These are phyloP conservation scores for Somion occarium DNA, from an alignment of 1,284 basidiomycete genomes.

Conservation along the genomic window DNA sequence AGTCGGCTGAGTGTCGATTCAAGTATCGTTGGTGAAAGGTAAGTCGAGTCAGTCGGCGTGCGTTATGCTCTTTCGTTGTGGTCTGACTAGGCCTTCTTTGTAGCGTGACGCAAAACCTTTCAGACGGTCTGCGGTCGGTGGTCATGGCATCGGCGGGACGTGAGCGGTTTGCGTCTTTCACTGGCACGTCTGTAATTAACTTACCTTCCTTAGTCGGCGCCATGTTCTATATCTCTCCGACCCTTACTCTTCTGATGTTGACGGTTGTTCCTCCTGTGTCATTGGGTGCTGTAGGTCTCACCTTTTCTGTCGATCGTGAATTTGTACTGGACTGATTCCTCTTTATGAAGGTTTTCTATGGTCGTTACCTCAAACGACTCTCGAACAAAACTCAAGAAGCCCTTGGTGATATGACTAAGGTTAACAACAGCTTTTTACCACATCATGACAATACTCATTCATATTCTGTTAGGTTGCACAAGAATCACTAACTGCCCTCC, in stretches of 20 bases:
- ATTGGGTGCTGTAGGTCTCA: slow-evolving; percentile 75
- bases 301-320: background rate
- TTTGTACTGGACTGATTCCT: no score
- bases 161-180: slow-evolving; percentile 35
- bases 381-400: slow-evolving; percentile 93
- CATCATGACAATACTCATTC: background rate
- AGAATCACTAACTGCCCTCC: slow-evolving; percentile 89
- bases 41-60: no score
- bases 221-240: slow-evolving; percentile 94
- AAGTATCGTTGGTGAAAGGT: slow-evolving; percentile 94
- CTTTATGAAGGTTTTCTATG: slow-evolving; percentile 74
- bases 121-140: slow-evolving; percentile 83
- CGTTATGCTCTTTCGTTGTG: background rate
- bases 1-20: slow-evolving; percentile 91
- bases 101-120: slow-evolving; percentile 87
- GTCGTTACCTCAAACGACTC: slow-evolving; percentile 88
- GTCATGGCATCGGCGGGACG: slow-evolving; percentile 88
- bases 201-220: slow-evolving; percentile 64
- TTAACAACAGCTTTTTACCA: slow-evolving; percentile 12
- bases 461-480: slow-evolving; percentile 55
- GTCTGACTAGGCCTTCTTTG: no score
- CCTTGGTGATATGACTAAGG: slow-evolving; percentile 92
- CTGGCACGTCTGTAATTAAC: background rate
- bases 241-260: slow-evolving; percentile 90
- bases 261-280: slow-evolving; percentile 93